These are phyloP conservation scores for Termitomyces sp. DNA, from an alignment of 768 basidiomycete species.

Conservation along the genomic window DNA sequence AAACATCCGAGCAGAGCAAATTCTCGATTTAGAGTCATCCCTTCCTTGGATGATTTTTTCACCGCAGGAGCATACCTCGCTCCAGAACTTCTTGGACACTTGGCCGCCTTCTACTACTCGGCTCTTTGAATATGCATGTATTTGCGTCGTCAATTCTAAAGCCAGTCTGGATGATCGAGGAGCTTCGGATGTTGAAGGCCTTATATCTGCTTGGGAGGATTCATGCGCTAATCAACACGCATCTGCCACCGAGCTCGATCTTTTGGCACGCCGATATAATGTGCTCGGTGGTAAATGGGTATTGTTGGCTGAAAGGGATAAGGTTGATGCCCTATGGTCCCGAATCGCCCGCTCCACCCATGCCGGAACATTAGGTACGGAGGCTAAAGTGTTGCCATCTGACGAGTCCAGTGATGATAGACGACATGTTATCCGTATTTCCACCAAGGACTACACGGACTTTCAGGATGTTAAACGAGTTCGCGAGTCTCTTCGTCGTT, in stretches of 20 bases:
- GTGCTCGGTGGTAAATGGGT: constrained; percentile 16
- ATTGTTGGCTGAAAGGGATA: constrained; percentile 1
- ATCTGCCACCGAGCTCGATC: constrained; percentile 4
- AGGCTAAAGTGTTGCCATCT: constrained; percentile 12
- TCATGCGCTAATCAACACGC: constrained; percentile 1
- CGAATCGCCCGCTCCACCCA: constrained; percentile 10
- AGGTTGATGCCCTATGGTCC: constrained; percentile 13
- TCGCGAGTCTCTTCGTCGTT: constrained; percentile 9
- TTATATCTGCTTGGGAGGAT: constrained; percentile 5
- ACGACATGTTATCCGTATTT: constrained; percentile 13
- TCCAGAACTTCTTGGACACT: neutral
- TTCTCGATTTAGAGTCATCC: neutral
- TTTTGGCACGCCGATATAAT: constrained; percentile 5
- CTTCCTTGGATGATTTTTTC: constrained; percentile 9
- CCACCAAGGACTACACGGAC: constrained; percentile 14
- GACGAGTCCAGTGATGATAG: constrained; percentile 3
- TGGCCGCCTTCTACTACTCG: constrained; percentile 7
- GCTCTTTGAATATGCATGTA: constrained; percentile 6
- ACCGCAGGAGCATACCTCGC: neutral
- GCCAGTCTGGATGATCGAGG: neutral
- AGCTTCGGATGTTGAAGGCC: neutral
- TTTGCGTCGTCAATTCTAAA: neutral
- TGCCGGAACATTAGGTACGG: constrained; percentile 11
- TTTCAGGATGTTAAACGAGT: constrained; percentile 8
- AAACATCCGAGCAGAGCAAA: neutral